phyloP scores from a whole-genome alignment of 2,329 filamentous ascomycete species.

The Aureobasidium melanogenum region DNA sequence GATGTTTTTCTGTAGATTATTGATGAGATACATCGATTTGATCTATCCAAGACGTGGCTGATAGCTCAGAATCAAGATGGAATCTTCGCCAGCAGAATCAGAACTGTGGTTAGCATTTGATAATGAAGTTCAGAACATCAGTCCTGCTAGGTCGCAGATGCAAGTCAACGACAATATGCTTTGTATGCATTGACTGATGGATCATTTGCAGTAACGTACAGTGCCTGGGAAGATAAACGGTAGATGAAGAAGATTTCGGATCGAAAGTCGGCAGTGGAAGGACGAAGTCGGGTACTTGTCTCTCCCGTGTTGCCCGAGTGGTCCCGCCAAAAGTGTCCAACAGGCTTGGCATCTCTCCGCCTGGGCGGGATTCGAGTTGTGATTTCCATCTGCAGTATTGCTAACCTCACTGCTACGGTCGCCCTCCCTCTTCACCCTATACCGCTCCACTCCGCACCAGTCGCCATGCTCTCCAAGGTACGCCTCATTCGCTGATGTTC shows the following conservation, averaged over 20 bases:
- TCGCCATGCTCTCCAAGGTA: constrained; percentile 35
- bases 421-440: constrained; percentile 10
- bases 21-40: neutral
- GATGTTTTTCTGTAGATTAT: neutral
- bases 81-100: neutral
- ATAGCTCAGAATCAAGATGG: neutral
- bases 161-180: neutral
- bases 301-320: neutral
- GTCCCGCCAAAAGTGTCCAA: neutral
- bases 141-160: neutral
- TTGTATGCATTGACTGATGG: neutral
- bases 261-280: neutral
- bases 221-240: too few relatives aligned
- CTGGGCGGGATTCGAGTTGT: constrained; percentile 5
- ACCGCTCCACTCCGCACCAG: constrained; percentile 12
- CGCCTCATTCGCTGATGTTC: constrained; percentile 15
- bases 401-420: constrained; percentile 9
- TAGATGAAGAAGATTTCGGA: neutral
- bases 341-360: neutral
- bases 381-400: constrained; percentile 16
- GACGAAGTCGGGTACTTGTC: neutral
- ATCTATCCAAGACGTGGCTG: neutral
- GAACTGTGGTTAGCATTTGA: neutral
- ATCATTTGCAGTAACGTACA: neutral
- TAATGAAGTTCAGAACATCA: neutral